Evolutionary conservation across 2,329 filamentous ascomycete genomes (phyloP).

Genomic region (Alternaria sp.): DNA sequence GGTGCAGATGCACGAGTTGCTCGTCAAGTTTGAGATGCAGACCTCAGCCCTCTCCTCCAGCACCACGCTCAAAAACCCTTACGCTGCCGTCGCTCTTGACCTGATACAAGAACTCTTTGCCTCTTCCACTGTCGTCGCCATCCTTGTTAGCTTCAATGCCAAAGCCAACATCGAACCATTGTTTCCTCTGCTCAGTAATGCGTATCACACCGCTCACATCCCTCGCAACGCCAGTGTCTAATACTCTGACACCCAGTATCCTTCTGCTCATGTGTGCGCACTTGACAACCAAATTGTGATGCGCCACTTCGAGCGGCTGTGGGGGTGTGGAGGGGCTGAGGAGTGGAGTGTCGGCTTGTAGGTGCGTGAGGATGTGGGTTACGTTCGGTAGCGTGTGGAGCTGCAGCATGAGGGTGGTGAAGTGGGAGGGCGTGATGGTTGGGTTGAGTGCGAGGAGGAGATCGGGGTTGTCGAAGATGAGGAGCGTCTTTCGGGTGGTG

Average conservation of each 20-base stretch:
- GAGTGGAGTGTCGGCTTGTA: slow-evolving; percentile 75
- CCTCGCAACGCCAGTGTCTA: slow-evolving; percentile 87
- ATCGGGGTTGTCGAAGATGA: slow-evolving; percentile 55
- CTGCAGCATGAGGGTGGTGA: slow-evolving; percentile 35
- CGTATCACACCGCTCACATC: slow-evolving; percentile 90
- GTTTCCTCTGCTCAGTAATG: slow-evolving; percentile 61
- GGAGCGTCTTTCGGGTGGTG: slow-evolving; percentile 38
- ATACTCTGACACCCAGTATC: slow-evolving; percentile 72
- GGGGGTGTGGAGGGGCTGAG: slow-evolving; percentile 60
- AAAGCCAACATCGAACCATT: slow-evolving; percentile 35
- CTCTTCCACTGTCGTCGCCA: slow-evolving; percentile 38
- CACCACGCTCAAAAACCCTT: slow-evolving; percentile 83
- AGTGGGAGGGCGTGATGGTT: slow-evolving; percentile 20
- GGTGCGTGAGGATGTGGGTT: slow-evolving; percentile 70
- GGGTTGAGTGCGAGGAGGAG: slow-evolving; percentile 49
- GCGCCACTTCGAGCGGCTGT: slow-evolving; percentile 43
- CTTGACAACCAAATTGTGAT: slow-evolving; percentile 66
- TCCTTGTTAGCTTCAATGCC: slow-evolving; percentile 32
- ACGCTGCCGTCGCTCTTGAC: slow-evolving; percentile 80
- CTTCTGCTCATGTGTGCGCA: slow-evolving; percentile 77
- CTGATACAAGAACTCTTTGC: slow-evolving; percentile 81
- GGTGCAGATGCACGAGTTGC: background rate
- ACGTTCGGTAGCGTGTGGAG: slow-evolving; percentile 58
- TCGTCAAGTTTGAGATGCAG: background rate
- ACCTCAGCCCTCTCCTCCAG: slow-evolving; percentile 26